A percentile compares a stretch with the other conserved stretches of the same genome.
Evolutionary conservation across 768 basidiomycete genomes (phyloP).

Genomic region (Hypholoma sublateritium): DNA sequence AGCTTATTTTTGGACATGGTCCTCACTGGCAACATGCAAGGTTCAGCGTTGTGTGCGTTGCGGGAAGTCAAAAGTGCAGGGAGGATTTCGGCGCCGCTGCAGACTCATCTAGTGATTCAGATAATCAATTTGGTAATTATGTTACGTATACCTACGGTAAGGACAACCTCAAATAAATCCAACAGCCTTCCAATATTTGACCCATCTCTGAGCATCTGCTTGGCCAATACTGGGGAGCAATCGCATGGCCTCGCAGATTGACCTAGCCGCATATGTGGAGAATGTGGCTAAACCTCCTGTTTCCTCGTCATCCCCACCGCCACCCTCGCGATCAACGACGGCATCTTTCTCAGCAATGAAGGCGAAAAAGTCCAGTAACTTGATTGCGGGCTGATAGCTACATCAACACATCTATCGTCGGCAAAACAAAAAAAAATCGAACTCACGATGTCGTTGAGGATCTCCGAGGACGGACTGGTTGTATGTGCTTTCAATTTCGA

Average conservation of each 20-base stretch:
- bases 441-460: constrained; percentile 18
- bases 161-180: constrained; percentile 17
- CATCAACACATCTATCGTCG: no score
- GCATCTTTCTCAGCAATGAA: constrained; percentile 15
- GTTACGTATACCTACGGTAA: neutral
- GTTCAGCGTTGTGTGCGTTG: no score
- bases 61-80: no score
- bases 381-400: constrained; percentile 33
- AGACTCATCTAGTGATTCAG: no score
- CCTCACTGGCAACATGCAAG: no score
- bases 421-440: neutral
- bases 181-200: constrained; percentile 35
- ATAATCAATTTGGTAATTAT: no score
- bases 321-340: constrained; percentile 14
- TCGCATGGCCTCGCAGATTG: constrained; percentile 32
- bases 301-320: constrained; percentile 2
- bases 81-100: no score
- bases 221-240: constrained; percentile 21
- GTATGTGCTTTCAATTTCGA: constrained; percentile 9
- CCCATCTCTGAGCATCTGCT: constrained; percentile 29
- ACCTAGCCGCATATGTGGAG: constrained; percentile 24
- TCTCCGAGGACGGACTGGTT: constrained; percentile 3
- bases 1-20: no score
- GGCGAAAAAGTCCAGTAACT: constrained; percentile 33
- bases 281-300: constrained; percentile 25